phyloP scores from a whole-genome alignment of 2,329 filamentous ascomycete species.

The Paramyrothecium roridum region DNA sequence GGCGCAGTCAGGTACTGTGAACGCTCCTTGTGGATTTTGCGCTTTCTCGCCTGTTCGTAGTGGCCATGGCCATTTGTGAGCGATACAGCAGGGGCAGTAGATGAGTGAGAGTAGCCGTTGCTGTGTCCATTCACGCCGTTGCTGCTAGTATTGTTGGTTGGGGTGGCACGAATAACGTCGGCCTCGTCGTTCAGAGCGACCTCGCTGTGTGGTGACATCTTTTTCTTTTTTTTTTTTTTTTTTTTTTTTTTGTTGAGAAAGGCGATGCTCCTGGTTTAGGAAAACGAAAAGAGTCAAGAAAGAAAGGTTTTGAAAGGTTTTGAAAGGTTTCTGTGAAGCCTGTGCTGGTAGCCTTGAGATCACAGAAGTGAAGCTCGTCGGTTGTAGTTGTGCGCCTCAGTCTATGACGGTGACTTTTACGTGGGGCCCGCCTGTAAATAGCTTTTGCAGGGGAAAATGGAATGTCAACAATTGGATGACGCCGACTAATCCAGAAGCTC shows the following conservation, averaged over 20 bases:
- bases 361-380: not conserved
- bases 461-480: not conserved
- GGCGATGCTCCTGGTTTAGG: not conserved
- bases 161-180: constrained; percentile 8
- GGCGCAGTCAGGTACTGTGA: constrained; percentile 11
- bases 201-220: constrained; percentile 34
- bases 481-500: not conserved
- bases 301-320: too few species aligned
- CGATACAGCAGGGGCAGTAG: constrained; percentile 10
- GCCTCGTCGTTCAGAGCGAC: constrained; percentile 20
- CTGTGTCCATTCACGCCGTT: constrained; percentile 8
- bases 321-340: not conserved
- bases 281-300: not conserved
- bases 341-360: not conserved
- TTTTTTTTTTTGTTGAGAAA: too few species aligned
- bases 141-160: constrained; percentile 8
- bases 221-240: too few species aligned
- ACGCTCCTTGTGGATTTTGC: constrained; percentile 17
- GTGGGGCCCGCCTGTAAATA: not conserved
- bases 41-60: constrained; percentile 12
- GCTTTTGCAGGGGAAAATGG: not conserved
- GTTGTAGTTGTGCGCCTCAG: not conserved
- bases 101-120: constrained; percentile 11
- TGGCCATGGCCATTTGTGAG: constrained; percentile 15
- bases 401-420: not conserved